A percentile compares a stretch with the other conserved stretches of the same genome.
Evolutionary conservation across 2,329 filamentous ascomycete genomes (phyloP).

Genomic region (Ophiostoma triangulosporum): DNA sequence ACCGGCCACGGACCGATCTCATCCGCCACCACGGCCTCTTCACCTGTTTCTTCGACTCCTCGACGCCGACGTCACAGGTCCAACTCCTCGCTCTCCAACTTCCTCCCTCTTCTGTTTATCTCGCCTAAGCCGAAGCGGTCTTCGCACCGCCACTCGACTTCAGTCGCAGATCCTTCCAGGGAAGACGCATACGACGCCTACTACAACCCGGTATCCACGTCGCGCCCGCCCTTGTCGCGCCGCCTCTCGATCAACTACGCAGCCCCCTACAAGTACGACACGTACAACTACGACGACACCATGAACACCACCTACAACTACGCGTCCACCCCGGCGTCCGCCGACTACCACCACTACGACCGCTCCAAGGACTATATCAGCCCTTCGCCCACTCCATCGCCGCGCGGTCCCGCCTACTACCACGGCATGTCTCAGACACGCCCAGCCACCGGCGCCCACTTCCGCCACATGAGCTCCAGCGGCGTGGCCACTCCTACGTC

Average conservation of each 20-base stretch:
- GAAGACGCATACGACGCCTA: not conserved
- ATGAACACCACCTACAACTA: constrained; percentile 30
- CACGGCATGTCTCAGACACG: constrained; percentile 29
- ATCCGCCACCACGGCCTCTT: constrained; percentile 12
- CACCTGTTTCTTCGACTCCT: constrained; percentile 10
- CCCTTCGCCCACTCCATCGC: constrained; percentile 44
- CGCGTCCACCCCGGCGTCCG: constrained; percentile 31
- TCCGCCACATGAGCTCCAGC: constrained; percentile 30
- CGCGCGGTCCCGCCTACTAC: constrained; percentile 33
- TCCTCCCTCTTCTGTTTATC: constrained; percentile 12
- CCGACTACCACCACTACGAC: constrained; percentile 39
- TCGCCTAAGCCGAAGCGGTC: constrained; percentile 12
- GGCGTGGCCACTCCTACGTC: constrained; percentile 18
- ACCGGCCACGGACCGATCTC: constrained; percentile 15
- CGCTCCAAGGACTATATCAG: constrained; percentile 35
- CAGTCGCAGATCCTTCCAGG: constrained; percentile 1
- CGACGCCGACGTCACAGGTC: constrained; percentile 14
- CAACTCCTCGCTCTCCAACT: constrained; percentile 12
- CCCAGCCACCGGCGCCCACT: constrained; percentile 40
- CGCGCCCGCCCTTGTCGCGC: not conserved
- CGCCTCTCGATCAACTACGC: not conserved
- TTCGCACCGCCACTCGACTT: constrained; percentile 6
- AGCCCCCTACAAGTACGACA: not conserved
- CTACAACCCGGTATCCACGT: not conserved
- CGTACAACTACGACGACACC: constrained; percentile 21